Conservation (phyloP, 1,284 basidiomycete genomes). For the Sparassis latifolia region DNA sequence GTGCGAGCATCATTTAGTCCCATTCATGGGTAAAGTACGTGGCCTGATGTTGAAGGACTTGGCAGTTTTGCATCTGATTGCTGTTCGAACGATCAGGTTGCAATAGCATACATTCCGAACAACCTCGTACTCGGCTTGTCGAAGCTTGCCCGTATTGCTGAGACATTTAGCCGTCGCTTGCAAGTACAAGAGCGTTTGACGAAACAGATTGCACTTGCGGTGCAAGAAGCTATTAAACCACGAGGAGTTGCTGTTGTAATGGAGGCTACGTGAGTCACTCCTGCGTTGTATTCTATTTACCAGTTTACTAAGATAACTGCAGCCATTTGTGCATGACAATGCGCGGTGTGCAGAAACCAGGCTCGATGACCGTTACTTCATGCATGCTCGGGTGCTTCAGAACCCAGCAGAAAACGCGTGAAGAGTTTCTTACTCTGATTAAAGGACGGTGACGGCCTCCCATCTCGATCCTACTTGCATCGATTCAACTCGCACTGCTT, state of each 20-base stretch:
- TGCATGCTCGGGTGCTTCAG: slow-evolving; percentile 99
- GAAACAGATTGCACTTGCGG: slow-evolving; percentile 94
- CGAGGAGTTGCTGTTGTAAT: slow-evolving; percentile 99
- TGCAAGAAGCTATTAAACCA: slow-evolving; percentile 96
- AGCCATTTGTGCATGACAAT: slow-evolving; percentile 99
- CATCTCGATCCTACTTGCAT: slow-evolving; percentile 20
- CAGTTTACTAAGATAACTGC: slow-evolving; percentile 13
- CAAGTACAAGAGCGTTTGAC: slow-evolving; percentile 98
- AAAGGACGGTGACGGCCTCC: slow-evolving; percentile 36
- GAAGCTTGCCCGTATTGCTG: slow-evolving; percentile 95
- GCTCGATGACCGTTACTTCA: slow-evolving; percentile 92
- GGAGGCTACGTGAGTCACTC: slow-evolving; percentile 82
- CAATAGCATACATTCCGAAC: slow-evolving; percentile 93
- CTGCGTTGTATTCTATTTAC: not conserved
- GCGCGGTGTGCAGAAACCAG: slow-evolving; percentile 99
- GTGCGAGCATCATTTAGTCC: slow-evolving; percentile 98
- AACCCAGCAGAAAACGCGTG: slow-evolving; percentile 94
- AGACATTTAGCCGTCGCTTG: slow-evolving; percentile 92
- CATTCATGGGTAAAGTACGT: slow-evolving; percentile 93
- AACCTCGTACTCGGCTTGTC: slow-evolving; percentile 93
- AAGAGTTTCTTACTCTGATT: slow-evolving; percentile 86
- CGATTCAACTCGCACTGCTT: slow-evolving; percentile 5
- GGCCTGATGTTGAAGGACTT: not conserved
- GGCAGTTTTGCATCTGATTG: not conserved
- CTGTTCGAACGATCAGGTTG: slow-evolving; percentile 34